phyloP scores from a whole-genome alignment of 164 flowering plant genomes.

The Paratinospora sagittata region DNA sequence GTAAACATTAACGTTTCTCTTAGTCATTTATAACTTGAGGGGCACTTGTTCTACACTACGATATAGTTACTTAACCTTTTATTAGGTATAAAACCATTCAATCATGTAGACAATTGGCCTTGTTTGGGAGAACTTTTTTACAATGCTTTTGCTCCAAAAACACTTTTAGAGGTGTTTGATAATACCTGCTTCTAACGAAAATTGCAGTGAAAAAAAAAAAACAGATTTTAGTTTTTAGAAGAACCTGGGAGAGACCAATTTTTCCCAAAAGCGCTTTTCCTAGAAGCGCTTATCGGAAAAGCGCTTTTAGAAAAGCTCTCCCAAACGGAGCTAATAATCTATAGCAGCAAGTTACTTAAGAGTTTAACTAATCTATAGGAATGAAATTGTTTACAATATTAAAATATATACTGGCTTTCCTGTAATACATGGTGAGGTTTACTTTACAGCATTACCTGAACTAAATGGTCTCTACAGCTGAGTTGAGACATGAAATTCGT shows the following conservation, averaged over 20 bases:
- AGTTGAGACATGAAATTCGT: slow-evolving; percentile 53
- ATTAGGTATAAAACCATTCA: neutral
- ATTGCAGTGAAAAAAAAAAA: too few relatives aligned
- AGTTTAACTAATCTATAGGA: neutral
- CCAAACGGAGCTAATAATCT: too few relatives aligned
- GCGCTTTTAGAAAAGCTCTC: too few relatives aligned
- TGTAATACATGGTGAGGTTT: slow-evolving; percentile 1
- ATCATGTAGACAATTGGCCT: neutral
- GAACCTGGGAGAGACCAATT: too few relatives aligned
- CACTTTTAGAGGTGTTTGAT: too few relatives aligned
- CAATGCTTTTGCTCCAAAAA: too few relatives aligned
- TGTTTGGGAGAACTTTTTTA: too few relatives aligned
- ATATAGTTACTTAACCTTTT: neutral
- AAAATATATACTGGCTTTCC: neutral
- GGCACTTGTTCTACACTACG: neutral
- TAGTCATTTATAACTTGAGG: neutral
- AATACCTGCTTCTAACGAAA: too few relatives aligned
- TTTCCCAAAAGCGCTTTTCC: too few relatives aligned
- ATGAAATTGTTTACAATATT: too few relatives aligned
- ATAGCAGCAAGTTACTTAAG: neutral
- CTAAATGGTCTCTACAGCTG: slow-evolving; percentile 38
- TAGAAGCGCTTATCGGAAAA: too few relatives aligned
- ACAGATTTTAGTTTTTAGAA: too few relatives aligned
- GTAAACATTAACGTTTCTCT: neutral
- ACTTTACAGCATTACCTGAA: neutral